Evolutionary conservation across 1,284 basidiomycete species (phyloP), one percentile per base, ranked within the genome.

Genomic region (Termitomyces sp.): DNA sequence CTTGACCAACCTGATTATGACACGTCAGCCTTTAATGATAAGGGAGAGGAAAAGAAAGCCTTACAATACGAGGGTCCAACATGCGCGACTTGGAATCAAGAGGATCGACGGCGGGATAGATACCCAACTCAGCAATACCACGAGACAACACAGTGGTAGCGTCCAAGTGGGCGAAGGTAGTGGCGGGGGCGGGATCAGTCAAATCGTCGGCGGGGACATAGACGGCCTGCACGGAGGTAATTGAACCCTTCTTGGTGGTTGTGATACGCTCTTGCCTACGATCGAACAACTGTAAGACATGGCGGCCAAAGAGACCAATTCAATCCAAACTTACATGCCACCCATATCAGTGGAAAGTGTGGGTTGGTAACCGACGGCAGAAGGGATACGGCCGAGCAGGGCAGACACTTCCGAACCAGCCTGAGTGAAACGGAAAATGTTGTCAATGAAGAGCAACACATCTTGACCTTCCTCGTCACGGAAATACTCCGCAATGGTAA

Each of bases 351-450:
- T 99, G 64, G 95, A 96, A 59, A 98, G 88, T 55, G 96, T 98
- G 70, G 96, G 96, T 77, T 99, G 96, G 82, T 99, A 98, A 87
- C 96, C 96, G 84, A 98, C 96, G 65, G 96, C 96, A 67, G 96
- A 98, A 62, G 96, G 96, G 71, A 98, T 99, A 94, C 96, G 96
- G 84, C 96, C 96, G 68, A 98, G 91, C 70, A 99, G 77, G 63
- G 96, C 96, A 79, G 96, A 99, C 81, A 98, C 97, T 77, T 98
- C 96, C 64, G 96, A 99, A 90, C 96, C 96, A 71, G 96, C 96
- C 78, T 98, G 94, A 66, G 94, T 96, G 90, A 98, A 97, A 73
- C 94, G 93, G 93, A 97, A 97, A 81, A 98, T 99, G 86, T 98
- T 99, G 91, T 99, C 96, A 73, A 98, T 98, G 86, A 98, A 98